phyloP scores from a whole-genome alignment of 768 basidiomycete species.

The Amanita pallidorosea region DNA sequence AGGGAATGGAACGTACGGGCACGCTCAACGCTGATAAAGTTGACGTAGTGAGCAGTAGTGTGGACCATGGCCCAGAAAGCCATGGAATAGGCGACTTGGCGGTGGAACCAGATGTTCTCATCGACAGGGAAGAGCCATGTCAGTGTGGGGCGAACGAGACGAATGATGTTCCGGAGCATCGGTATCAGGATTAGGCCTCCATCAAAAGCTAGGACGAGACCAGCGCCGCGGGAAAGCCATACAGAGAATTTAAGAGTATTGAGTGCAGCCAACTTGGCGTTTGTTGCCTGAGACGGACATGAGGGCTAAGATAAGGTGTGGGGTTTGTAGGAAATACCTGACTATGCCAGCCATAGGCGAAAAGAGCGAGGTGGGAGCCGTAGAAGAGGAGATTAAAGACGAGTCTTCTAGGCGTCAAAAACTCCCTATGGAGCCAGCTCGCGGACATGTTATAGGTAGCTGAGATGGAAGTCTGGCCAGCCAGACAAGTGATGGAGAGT shows the following conservation, averaged over 20 bases:
- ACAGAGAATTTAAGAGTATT: conserved; percentile 78
- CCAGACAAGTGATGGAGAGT: conserved; percentile 26
- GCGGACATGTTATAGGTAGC: conserved; percentile 40
- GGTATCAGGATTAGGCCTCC: conserved; percentile 82
- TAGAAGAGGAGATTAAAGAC: conserved; percentile 75
- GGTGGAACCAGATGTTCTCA: conserved; percentile 94
- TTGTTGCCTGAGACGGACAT: conserved; percentile 34
- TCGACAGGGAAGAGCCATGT: conserved; percentile 85
- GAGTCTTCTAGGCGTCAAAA: conserved; percentile 52
- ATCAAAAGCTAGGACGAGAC: conserved; percentile 81
- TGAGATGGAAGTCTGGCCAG: conserved; percentile 36
- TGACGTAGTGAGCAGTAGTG: conserved; percentile 89
- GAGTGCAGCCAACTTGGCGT: conserved; percentile 57
- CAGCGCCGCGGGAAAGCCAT: conserved; percentile 87
- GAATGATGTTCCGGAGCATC: conserved; percentile 83
- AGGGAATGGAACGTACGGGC: conserved; percentile 47
- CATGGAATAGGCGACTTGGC: conserved; percentile 91
- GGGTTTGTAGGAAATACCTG: conserved; percentile 37
- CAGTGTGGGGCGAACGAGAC: conserved; percentile 69
- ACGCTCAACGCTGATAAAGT: conserved; percentile 85
- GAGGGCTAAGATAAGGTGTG: neutral
- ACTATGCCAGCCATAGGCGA: conserved; percentile 82
- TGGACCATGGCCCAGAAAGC: conserved; percentile 91
- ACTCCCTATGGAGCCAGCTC: conserved; percentile 66
- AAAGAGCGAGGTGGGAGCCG: conserved; percentile 61